Conservation (phyloP, 768 basidiomycete species). For the Dioszegia hungarica region DNA sequence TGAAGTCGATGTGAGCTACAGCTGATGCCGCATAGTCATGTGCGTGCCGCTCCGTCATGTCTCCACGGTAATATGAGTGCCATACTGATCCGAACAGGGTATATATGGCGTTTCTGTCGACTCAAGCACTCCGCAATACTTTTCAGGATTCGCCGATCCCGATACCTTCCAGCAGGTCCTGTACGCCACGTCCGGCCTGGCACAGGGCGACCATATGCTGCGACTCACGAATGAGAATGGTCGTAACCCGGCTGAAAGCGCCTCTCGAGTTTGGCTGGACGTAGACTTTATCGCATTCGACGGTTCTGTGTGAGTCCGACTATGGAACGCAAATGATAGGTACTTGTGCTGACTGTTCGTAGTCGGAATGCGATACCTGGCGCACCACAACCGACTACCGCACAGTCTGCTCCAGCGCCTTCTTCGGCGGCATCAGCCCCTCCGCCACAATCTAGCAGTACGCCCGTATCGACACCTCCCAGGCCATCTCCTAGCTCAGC, state of each 20-base stretch:
- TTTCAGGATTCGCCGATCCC: slow-evolving; percentile 23
- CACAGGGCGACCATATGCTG: slow-evolving; percentile 27
- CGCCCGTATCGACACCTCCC: too few relatives aligned
- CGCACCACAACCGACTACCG: neutral
- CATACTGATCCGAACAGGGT: slow-evolving; percentile 13
- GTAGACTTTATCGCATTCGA: slow-evolving; percentile 31
- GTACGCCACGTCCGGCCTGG: slow-evolving; percentile 31
- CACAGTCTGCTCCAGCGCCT: slow-evolving; percentile 5
- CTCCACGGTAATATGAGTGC: neutral
- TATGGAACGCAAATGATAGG: neutral
- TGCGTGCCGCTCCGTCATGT: too few relatives aligned
- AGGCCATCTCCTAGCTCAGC: too few relatives aligned
- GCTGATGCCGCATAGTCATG: slow-evolving; percentile 4
- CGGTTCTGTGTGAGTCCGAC: slow-evolving; percentile 26
- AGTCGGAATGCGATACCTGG: neutral
- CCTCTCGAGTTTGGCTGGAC: slow-evolving; percentile 30
- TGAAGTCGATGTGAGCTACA: neutral
- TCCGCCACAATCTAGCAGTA: neutral
- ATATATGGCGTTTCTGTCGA: slow-evolving; percentile 35
- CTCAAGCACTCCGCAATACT: slow-evolving; percentile 16
- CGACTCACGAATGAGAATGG: slow-evolving; percentile 34
- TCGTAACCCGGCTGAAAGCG: slow-evolving; percentile 22
- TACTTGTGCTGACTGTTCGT: neutral
- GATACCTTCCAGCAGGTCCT: slow-evolving; percentile 24
- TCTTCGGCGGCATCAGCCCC: neutral